Conservation (phyloP, 352 stramenopile genomes). For the Phytopythium delawarense region DNA sequence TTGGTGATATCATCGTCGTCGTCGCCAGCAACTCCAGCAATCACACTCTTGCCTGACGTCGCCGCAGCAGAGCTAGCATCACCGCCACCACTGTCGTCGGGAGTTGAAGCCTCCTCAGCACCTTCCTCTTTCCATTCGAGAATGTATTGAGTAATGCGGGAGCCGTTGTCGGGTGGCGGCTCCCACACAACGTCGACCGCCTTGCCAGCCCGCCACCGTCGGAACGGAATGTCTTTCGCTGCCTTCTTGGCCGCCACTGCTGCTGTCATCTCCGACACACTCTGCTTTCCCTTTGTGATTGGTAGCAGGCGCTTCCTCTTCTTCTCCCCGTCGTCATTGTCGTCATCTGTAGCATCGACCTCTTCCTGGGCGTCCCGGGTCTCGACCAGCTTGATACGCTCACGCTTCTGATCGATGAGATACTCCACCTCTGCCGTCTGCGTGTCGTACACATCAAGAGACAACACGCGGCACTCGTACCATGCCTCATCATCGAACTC, state of each 20-base stretch:
- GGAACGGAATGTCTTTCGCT: constrained; percentile 47
- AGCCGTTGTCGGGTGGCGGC: constrained; percentile 55
- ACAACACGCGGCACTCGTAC: constrained; percentile 59
- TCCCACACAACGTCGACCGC: constrained; percentile 71
- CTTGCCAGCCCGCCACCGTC: constrained; percentile 60
- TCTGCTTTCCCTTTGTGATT: constrained; percentile 11
- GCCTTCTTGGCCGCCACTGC: constrained; percentile 36
- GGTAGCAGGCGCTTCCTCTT: constrained; percentile 14
- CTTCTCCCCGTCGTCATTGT: constrained; percentile 12
- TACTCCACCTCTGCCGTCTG: constrained; percentile 63
- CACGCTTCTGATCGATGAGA: constrained; percentile 50
- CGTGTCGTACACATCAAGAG: constrained; percentile 52
- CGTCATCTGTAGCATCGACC: not conserved
- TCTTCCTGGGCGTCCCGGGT: constrained; percentile 21
- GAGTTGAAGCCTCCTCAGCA: not conserved
- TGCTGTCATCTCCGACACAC: constrained; percentile 38
- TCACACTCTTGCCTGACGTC: constrained; percentile 7
- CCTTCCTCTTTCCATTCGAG: constrained; percentile 65
- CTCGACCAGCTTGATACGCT: constrained; percentile 65
- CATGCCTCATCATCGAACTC: constrained; percentile 70
- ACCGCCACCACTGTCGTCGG: constrained; percentile 7
- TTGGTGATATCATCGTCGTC: not conserved
- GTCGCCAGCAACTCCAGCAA: constrained; percentile 12
- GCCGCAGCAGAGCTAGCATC: not conserved
- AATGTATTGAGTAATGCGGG: constrained; percentile 55